Base-by-base conservation (phyloP, 148 eudicot species). In the Heliamphora exappendiculata region DNA sequence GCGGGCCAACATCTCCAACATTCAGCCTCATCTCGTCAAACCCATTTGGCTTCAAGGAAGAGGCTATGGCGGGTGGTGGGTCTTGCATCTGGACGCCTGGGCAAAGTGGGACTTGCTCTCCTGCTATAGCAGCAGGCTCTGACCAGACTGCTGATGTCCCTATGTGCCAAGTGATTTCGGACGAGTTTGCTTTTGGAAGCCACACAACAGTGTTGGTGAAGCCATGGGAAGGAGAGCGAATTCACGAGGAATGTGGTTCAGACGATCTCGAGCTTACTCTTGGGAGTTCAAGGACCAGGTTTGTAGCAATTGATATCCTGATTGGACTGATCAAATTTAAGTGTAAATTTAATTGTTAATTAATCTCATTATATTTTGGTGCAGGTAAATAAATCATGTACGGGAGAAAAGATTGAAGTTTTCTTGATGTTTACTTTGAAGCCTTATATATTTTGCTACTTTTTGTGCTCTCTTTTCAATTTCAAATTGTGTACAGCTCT, bases 61-160 rank as follows among this genome's bases (percentile, higher is more conserved):
- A 87, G 82, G 86, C 85, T 5, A 73, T 88, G 28, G 84, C 87
- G 4, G 87, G 87, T 36, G 89, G 88, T 26, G 92, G 94, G 59
- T 89, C 96, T 4, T 75, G 91, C 28, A 90, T 94, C 97, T 94
- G 97, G 97, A 94, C 98, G 12, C 98, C 98, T 24, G 98, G 97
- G 10, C 97, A 90, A 63, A 94, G 98, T 37, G 98, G 98, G 51
- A 87, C 95, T 1, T 92, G 98, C 79, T 94, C 98, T 41, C 98
- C 98, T 4, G 90, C 90, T 49, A 74, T 94, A 29, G 69, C 92
- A 33, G 83, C 91, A 3, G 87, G 90, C 7, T 79, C 75, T 58
- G 98, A 91, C 78, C 87, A 76, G 58, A 90, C 90, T 1, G 87
- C 90, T 13, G 98, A 94, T 80, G 82, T 92, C 9, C 96, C 92